Base-by-base conservation (phyloP, 306 rosid genomes). In the Styphnolobium japonicum region DNA sequence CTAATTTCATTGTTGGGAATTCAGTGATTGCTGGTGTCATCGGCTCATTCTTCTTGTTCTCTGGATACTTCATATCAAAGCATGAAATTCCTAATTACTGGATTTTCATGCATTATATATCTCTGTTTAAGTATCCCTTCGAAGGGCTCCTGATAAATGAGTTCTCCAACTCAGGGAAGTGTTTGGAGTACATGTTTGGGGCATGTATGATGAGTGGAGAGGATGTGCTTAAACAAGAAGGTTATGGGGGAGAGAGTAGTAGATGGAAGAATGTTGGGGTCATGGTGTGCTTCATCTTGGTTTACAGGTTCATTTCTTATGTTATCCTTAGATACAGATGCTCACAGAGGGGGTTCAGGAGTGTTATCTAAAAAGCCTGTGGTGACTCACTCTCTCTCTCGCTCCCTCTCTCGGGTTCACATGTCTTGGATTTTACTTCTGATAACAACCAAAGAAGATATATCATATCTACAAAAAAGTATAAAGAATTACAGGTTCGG, bases 1-100 rank as follows among this genome's bases (percentile, higher is more conserved):
- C 98, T 9, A 90, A 95, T 85, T 95, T 95, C 87, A 92, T 95
- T 39, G 92, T 95, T 33, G 98, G 98, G 25, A 95, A 95, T 87
- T 95, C 98, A 6, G 86, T 91, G 61, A 88, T 95, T 33, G 81
- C 88, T 4, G 98, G 98, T 15, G 98, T 92, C 37, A 92, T 91
- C 84, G 98, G 98, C 1, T 92, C 98, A 12, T 95, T 91, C 90
- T 95, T 95, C 80, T 86, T 92, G 72, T 95, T 92, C 87, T 92
- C 97, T 10, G 98, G 98, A 29, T 95, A 95, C 85, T 95, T 95
- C 94, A 95, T 95, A 53, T 88, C 98, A 33, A 85, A 90, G 62
- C 62, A 85, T 0, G 97, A 77, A 39, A 95, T 92, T 51, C 98
- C 98, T 4, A 67, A 72, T 10, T 92, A 93, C 67, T 92, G 98